Conservation (phyloP, 2,329 filamentous ascomycete species). For the Ascochyta clinopodiicola region DNA sequence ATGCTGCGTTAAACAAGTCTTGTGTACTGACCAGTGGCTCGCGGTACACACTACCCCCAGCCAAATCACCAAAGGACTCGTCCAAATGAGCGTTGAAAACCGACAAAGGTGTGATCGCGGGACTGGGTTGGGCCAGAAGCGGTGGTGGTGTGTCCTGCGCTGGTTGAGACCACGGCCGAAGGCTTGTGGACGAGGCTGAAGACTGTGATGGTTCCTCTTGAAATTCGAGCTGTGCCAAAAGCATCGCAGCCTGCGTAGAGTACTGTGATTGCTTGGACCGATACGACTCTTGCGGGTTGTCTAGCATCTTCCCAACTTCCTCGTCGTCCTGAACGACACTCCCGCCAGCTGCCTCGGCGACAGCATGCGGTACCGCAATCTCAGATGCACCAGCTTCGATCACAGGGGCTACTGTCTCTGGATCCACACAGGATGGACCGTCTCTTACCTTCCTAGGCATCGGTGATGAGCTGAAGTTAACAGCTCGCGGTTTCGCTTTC, state of each 20-base stretch:
- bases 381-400: not conserved
- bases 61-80: conserved; percentile 2
- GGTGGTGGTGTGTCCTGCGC: conserved; percentile 26
- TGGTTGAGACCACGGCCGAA: conserved; percentile 26
- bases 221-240: conserved; percentile 42
- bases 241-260: conserved; percentile 48
- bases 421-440: not conserved
- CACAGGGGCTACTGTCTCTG: not conserved
- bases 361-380: not conserved
- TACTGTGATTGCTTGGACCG: conserved; percentile 32
- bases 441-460: conserved; percentile 1
- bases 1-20: conserved; percentile 51
- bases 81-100: conserved; percentile 29
- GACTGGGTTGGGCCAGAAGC: conserved; percentile 22
- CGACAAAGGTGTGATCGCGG: conserved; percentile 40
- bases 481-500: conserved; percentile 26
- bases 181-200: conserved; percentile 20
- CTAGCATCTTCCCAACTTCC: not conserved
- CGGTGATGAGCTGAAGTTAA: conserved; percentile 38
- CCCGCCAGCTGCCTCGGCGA: not conserved
- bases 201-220: conserved; percentile 36
- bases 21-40: conserved; percentile 50
- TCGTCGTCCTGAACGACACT: not conserved
- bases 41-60: conserved; percentile 14
- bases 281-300: conserved; percentile 10